A percentile compares a stretch with the other conserved stretches of the same genome.
Evolutionary conservation across 73 alveolate genomes (phyloP).

Genomic region (Breviolum minutum): DNA sequence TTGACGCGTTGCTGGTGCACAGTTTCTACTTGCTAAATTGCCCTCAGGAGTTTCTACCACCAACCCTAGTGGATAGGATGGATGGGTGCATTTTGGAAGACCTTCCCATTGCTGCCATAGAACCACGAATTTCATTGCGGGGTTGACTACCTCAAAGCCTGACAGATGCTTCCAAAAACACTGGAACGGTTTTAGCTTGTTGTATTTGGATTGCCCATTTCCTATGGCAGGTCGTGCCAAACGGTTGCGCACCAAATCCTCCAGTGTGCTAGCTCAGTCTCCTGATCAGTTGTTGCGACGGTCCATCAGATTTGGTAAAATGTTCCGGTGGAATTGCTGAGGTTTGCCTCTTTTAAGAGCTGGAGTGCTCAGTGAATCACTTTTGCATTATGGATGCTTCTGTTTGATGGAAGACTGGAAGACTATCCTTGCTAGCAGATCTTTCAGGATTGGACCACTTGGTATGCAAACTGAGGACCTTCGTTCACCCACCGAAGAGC

Average conservation of each 20-base stretch:
- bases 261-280: conserved; percentile 1
- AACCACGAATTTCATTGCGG: no score
- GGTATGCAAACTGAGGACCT: conserved; percentile 2
- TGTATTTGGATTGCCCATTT: neutral
- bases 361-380: neutral
- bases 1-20: no score
- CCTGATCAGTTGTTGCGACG: no score
- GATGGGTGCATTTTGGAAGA: no score
- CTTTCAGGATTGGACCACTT: neutral
- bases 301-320: neutral
- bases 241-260: conserved; percentile 24
- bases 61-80: no score
- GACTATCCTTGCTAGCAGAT: neutral
- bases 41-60: no score
- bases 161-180: no score
- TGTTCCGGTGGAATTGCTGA: neutral
- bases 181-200: no score
- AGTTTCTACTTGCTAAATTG: no score
- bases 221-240: neutral
- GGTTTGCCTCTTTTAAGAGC: conserved; percentile 30
- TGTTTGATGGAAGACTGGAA: neutral
- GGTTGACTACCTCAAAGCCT: no score
- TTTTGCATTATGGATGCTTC: neutral
- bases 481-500: conserved; percentile 30
- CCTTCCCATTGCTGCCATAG: no score